phyloP scores from a whole-genome alignment of 345 rosid species.

The Eutrema heterophyllum region DNA sequence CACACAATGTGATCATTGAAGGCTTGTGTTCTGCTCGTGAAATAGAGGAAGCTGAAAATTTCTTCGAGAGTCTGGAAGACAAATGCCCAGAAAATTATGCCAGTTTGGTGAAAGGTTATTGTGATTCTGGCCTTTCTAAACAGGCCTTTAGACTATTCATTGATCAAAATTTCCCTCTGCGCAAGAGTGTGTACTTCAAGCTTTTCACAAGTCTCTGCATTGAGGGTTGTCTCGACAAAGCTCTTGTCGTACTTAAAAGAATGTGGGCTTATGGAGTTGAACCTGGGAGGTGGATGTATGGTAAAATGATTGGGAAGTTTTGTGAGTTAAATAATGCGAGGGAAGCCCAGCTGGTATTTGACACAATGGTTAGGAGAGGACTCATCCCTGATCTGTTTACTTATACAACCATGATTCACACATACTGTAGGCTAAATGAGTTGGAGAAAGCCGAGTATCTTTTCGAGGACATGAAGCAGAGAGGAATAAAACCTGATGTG shows the following conservation, averaged over 20 bases:
- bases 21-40: slow-evolving; percentile 63
- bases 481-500: slow-evolving; percentile 61
- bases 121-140: slow-evolving; percentile 38
- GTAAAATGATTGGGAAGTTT: slow-evolving; percentile 43
- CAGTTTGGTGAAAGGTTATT: slow-evolving; percentile 62
- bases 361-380: slow-evolving; percentile 34
- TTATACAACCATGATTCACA: slow-evolving; percentile 61
- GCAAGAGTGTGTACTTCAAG: slow-evolving; percentile 44
- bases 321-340: slow-evolving; percentile 38
- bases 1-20: slow-evolving; percentile 56
- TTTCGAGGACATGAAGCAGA: slow-evolving; percentile 51
- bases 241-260: slow-evolving; percentile 33
- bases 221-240: slow-evolving; percentile 39
- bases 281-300: slow-evolving; percentile 42
- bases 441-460: slow-evolving; percentile 41
- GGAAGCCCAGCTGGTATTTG: slow-evolving; percentile 41
- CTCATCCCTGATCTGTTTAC: slow-evolving; percentile 43
- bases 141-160: slow-evolving; percentile 44
- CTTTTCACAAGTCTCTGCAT: slow-evolving; percentile 42
- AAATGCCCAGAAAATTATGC: slow-evolving; percentile 40
- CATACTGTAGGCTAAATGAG: slow-evolving; percentile 47
- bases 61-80: slow-evolving; percentile 34
- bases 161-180: slow-evolving; percentile 29
- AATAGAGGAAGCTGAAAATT: slow-evolving; percentile 56
- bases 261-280: slow-evolving; percentile 41